Evolutionary conservation across 1,284 basidiomycete species (phyloP).

Genomic region (Tilletia walkeri): DNA sequence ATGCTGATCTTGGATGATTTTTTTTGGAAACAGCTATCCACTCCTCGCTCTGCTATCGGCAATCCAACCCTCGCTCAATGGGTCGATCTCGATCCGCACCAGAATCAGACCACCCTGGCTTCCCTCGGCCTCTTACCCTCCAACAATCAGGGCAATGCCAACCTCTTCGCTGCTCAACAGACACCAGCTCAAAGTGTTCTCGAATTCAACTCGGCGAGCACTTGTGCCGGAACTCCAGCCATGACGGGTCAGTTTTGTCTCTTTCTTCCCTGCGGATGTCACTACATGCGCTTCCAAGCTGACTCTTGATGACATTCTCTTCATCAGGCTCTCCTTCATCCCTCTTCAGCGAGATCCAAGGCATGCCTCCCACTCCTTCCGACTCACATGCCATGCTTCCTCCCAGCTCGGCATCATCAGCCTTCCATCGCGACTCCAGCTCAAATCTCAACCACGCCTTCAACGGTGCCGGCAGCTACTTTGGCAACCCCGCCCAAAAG

Average conservation of each 20-base stretch:
- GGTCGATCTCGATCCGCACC: slow-evolving; percentile 7
- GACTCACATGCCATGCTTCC: neutral
- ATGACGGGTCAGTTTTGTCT: neutral
- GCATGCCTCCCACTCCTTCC: slow-evolving; percentile 10
- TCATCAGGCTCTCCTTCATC: slow-evolving; percentile 12
- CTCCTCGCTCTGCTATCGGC: slow-evolving; percentile 7
- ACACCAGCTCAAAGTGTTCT: neutral
- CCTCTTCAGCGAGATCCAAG: slow-evolving; percentile 9
- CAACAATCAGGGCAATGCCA: neutral
- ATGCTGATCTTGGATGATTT: neutral
- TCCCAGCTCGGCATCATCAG: neutral
- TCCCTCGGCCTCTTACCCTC: slow-evolving; percentile 2
- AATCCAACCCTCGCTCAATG: slow-evolving; percentile 13
- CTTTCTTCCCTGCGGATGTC: no score
- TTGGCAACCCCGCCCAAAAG: neutral
- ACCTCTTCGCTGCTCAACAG: neutral
- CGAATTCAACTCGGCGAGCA: neutral
- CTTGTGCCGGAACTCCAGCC: neutral
- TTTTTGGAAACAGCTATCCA: neutral
- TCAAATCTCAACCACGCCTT: neutral
- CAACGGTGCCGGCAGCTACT: neutral
- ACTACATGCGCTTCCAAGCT: no score
- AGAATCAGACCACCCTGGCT: slow-evolving; percentile 3
- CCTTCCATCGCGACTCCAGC: neutral
- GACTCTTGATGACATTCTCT: no score